phyloP scores from a whole-genome alignment of 306 rosid species.

The Cicer yamashitae region DNA sequence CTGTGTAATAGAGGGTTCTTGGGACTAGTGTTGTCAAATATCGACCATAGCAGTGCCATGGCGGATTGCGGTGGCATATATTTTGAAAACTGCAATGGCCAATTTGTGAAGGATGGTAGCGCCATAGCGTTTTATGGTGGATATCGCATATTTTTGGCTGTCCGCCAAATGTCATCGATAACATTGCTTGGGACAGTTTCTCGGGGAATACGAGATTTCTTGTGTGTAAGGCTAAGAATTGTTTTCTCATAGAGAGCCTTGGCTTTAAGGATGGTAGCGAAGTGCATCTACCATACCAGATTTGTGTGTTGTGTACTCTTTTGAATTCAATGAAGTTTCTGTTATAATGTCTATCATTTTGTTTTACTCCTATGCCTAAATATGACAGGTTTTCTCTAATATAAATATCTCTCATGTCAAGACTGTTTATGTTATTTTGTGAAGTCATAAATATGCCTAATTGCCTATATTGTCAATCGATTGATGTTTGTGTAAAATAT shows the following conservation, averaged over 20 bases:
- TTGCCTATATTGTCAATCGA: background rate
- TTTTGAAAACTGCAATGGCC: background rate
- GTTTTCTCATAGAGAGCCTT: no score
- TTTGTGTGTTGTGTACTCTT: no score
- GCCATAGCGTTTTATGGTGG: background rate
- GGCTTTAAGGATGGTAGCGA: no score
- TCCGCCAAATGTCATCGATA: background rate
- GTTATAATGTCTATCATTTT: no score
- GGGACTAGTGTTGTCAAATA: background rate
- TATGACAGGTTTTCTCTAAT: background rate
- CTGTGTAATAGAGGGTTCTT: no score
- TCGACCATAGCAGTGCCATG: background rate
- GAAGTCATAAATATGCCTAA: no score
- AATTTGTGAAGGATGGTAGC: background rate
- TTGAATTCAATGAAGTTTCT: no score
- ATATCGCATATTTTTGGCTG: background rate
- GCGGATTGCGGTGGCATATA: background rate
- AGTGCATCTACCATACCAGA: no score
- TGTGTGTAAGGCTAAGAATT: no score
- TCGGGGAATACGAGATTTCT: no score
- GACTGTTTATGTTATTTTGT: no score
- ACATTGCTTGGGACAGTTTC: background rate
- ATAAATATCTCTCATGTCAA: background rate
- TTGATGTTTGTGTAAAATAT: background rate
- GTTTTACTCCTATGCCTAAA: slow-evolving; percentile 1